Evolutionary conservation across 208 protist genomes (phyloP), one percentile per base, ranked within the genome.

Genomic region (Acanthamoeba rhysodes): DNA sequence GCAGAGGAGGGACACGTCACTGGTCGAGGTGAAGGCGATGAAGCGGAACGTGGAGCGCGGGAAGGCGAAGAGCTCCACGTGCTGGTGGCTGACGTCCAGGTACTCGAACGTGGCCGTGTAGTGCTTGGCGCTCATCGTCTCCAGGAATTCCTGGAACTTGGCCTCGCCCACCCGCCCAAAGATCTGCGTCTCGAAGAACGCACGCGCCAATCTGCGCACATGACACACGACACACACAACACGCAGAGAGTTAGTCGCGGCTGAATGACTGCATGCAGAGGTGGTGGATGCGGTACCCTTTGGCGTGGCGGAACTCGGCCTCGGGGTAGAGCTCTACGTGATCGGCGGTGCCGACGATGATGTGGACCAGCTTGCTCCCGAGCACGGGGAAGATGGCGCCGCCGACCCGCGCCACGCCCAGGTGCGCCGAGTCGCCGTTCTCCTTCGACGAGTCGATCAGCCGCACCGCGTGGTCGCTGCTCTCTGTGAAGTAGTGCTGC

Each of bases 401-500:
- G 64, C n/a, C 64, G 12, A 72, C 64, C n/a, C 22, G n/a, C 29
- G 64, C 64, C n/a, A 72, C 64, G 8, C 64, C 64, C n/a, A 72
- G 4, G 18, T 72, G 64, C 27, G 64, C 64, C 22, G 64, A 29
- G 64, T 72, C 64, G 2, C 64, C 64, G 64, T 72, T 72, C 64
- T 72, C 64, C 29, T 72, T 72, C 9, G 64, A 72, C n/a, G 64
- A 72, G n/a, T 72, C n/a, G 29, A 72, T n/a, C n/a, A 72, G 64
- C n/a, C 64, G 64, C 29, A 72, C 64, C n/a, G 64, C 64, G 8
- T n/a, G 64, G 64, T 72, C 64, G 64, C 64, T 72, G 64, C 64
- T 72, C 64, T 72, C 64, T 72, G 64, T 72, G 64, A 72, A 72
- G 64, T 72, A 72, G 29, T 72, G 64, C 29, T 72, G 64, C 64